Evolutionary conservation across 2,329 filamentous ascomycete species (phyloP), one percentile per base, ranked within the genome.

Genomic region (Hymenoscyphus fructigenus): DNA sequence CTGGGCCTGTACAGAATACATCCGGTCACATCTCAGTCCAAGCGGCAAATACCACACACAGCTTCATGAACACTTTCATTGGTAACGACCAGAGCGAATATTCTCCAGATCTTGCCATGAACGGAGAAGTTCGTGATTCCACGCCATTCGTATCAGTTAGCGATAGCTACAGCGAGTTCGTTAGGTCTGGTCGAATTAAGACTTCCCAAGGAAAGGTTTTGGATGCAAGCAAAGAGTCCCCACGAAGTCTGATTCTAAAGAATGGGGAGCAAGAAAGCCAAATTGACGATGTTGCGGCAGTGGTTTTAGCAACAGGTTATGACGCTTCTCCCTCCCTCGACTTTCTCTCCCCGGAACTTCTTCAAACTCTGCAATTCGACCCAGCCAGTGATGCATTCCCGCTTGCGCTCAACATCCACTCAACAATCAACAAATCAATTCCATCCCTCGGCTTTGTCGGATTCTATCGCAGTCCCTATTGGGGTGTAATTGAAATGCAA

Each of bases 401-500:
- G 0, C 75, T 91, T 1, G 84, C 89, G 0, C 80, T 95, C 0
- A 86, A 89, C 26, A 88, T 89, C 59, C 88, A 91, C 68, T 85
- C 85, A 1, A 88, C 88, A 0, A 80, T 88, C 63, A 85, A 88
- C 65, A 82, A 84, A 0, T 78, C 81, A 0, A 76, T 93, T 0
- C 84, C 88, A 0, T 84, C 84, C 5, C 78, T 95, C 0, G 91
- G 90, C 0, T 93, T 95, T 71, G 88, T 95, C 0, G 92, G 92
- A 0, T 92, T 93, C 76, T 96, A 96, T 73, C 85, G 92, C 66
- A 90, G 90, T 0, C 91, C 91, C 0, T 95, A 92, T 75, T 96
- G 92, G 92, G 90, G 90, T 0, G 87, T 93, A 0, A 92, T 94
- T 83, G 91, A 95, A 75, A 91, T 93, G 89, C 92, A 96, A 77